Percentiles rank a stretch among this genome's conserved stretches.
These are phyloP conservation scores for Podospora comata DNA, from an alignment of 495 filamentous ascomycete genomes.

Conservation along the genomic window DNA sequence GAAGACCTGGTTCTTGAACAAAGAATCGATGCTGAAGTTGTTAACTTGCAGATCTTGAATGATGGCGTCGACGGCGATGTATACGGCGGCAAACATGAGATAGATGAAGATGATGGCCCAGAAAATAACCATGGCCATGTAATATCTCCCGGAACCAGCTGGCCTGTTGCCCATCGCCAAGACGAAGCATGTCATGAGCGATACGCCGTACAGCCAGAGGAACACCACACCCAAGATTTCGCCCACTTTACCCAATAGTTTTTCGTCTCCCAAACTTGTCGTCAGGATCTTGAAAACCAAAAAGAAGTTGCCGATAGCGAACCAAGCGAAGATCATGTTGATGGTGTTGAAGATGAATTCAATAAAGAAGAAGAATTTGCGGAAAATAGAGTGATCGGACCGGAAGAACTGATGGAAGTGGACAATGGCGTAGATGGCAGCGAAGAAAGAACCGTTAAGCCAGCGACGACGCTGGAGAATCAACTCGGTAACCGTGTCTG, in stretches of 20 bases:
- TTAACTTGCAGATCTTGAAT: constrained; percentile 58
- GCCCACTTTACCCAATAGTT: constrained; percentile 70
- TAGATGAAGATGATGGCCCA: constrained; percentile 96
- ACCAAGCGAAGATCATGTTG: constrained; percentile 98
- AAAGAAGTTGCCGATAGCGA: constrained; percentile 99
- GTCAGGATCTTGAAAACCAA: constrained; percentile 97
- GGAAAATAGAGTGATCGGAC: constrained; percentile 79
- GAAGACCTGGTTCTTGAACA: constrained; percentile 87
- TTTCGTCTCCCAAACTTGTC: constrained; percentile 64
- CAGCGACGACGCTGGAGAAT: constrained; percentile 95
- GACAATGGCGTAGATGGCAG: constrained; percentile 89
- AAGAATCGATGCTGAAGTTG: constrained; percentile 60
- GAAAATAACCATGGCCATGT: constrained; percentile 96
- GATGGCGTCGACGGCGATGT: constrained; percentile 87
- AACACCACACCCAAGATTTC: constrained; percentile 82
- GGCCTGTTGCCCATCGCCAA: constrained; percentile 92
- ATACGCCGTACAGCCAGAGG: constrained; percentile 93
- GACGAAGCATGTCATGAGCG: constrained; percentile 91
- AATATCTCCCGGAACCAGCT: constrained; percentile 87
- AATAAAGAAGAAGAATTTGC: constrained; percentile 84
- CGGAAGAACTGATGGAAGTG: constrained; percentile 95
- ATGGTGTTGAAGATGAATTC: constrained; percentile 93
- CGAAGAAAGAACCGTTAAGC: constrained; percentile 99
- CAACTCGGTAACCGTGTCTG: constrained; percentile 87
- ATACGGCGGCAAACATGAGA: constrained; percentile 90